Conservation (phyloP, 805 yeast genomes). For the Candida dajiaensis region DNA sequence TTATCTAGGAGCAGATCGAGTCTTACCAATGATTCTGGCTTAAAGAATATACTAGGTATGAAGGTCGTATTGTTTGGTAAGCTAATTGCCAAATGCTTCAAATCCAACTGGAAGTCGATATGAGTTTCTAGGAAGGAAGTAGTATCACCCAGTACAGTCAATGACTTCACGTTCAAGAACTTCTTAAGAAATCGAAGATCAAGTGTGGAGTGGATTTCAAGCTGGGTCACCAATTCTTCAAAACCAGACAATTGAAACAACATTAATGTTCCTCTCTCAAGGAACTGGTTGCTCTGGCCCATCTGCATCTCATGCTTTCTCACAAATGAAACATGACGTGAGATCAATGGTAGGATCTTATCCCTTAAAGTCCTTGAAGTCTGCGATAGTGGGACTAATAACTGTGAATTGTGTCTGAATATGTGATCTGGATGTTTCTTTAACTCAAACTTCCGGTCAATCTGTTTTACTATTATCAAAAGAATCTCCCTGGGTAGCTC, state of each 20-base stretch:
- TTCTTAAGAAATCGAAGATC: not conserved
- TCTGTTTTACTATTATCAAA: not conserved
- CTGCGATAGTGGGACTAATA: constrained; percentile 5
- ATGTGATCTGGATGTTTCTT: constrained; percentile 9
- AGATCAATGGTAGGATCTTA: constrained; percentile 3
- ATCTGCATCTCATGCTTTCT: constrained; percentile 9
- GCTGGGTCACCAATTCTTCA: not conserved
- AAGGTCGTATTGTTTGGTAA: not conserved
- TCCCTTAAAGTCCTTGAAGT: constrained; percentile 9
- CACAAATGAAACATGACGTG: constrained; percentile 8
- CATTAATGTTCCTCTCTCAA: not conserved
- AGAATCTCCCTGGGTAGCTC: constrained; percentile 11
- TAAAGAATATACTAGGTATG: not conserved
- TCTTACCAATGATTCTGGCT: not conserved
- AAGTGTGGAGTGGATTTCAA: constrained; percentile 2
- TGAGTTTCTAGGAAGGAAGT: not conserved
- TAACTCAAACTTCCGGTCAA: not conserved
- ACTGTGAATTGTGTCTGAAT: constrained; percentile 5
- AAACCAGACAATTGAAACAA: not conserved
- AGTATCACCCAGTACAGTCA: constrained; percentile 12
- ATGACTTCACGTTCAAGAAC: constrained; percentile 8
- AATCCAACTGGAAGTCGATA: not conserved
- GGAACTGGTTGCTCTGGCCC: not conserved
- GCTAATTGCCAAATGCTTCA: constrained; percentile 11
- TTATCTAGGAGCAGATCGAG: constrained; percentile 2